Conservation (phyloP, 2,329 filamentous ascomycete species). For the Monosporascus sp. region DNA sequence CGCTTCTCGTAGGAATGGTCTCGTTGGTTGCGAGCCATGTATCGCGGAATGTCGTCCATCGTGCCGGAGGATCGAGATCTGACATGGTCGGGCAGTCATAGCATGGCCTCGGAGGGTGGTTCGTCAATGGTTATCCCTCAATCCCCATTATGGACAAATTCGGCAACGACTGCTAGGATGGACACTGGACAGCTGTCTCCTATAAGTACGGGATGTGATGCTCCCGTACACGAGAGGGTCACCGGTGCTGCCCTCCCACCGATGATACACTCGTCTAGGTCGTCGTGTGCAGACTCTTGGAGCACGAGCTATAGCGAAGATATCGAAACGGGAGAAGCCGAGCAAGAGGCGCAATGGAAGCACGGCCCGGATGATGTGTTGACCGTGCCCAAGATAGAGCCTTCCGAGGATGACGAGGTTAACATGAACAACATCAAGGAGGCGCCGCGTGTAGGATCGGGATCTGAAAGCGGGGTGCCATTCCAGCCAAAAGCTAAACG, state of each 20-base stretch:
- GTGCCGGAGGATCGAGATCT: slow-evolving; percentile 37
- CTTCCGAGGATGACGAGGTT: slow-evolving; percentile 50
- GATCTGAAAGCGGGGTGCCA: slow-evolving; percentile 12
- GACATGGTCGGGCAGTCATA: slow-evolving; percentile 41
- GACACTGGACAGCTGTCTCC: slow-evolving; percentile 48
- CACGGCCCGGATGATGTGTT: slow-evolving; percentile 40
- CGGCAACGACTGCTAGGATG: slow-evolving; percentile 25
- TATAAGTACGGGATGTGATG: slow-evolving; percentile 45
- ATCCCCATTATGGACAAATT: slow-evolving; percentile 32
- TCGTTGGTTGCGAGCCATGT: slow-evolving; percentile 43
- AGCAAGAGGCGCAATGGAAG: slow-evolving; percentile 43
- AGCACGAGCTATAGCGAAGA: slow-evolving; percentile 34
- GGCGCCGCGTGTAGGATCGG: slow-evolving; percentile 28
- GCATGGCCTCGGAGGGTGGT: slow-evolving; percentile 39
- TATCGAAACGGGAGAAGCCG: slow-evolving; percentile 29
- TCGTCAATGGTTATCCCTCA: slow-evolving; percentile 28
- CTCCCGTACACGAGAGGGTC: slow-evolving; percentile 25
- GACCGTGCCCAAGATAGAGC: slow-evolving; percentile 51
- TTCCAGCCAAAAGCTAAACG: slow-evolving; percentile 48
- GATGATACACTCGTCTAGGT: slow-evolving; percentile 41
- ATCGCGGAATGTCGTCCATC: slow-evolving; percentile 35
- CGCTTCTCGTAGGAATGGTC: slow-evolving; percentile 25
- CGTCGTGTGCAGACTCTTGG: slow-evolving; percentile 42
- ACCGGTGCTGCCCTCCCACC: slow-evolving; percentile 36
- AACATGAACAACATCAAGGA: slow-evolving; percentile 48